Percentiles rank a stretch among this genome's conserved stretches.
These are phyloP conservation scores for Backusella tarrabulga DNA, from an alignment of 192 early-diverging fungal genomes.

Conservation along the genomic window DNA sequence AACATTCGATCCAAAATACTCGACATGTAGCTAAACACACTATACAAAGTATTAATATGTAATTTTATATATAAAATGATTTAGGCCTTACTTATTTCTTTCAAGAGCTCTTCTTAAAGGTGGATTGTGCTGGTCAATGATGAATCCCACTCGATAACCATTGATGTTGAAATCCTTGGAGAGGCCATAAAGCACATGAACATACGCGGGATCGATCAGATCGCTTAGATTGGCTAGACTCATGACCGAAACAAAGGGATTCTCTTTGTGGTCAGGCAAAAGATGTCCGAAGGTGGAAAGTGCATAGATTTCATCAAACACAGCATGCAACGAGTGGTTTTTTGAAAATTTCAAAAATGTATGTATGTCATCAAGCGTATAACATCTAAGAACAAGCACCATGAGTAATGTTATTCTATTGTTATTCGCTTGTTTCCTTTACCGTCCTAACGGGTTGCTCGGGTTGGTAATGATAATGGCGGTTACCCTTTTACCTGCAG, in stretches of 20 bases:
- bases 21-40: constrained; percentile 64
- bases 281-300: constrained; percentile 56
- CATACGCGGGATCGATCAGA: constrained; percentile 58
- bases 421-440: neutral
- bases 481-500: constrained; percentile 43
- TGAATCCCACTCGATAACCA: constrained; percentile 67
- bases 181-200: constrained; percentile 76
- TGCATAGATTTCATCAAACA: constrained; percentile 85
- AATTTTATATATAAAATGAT: neutral
- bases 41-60: constrained; percentile 9
- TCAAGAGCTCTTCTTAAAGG: constrained; percentile 38
- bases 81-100: constrained; percentile 38
- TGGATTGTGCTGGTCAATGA: constrained; percentile 63
- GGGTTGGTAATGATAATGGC: constrained; percentile 75
- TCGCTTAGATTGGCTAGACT: constrained; percentile 48
- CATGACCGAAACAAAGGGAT: constrained; percentile 67
- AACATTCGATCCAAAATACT: constrained; percentile 58
- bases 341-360: constrained; percentile 63
- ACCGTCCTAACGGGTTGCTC: constrained; percentile 68
- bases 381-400: constrained; percentile 36
- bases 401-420: too few species aligned
- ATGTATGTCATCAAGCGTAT: constrained; percentile 51
- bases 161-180: constrained; percentile 86
- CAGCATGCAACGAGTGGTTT: constrained; percentile 57
- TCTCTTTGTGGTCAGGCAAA: neutral